Percentiles rank a stretch among this genome's conserved stretches.
Conservation (phyloP, 768 basidiomycete species). For the Terana coerulea region DNA sequence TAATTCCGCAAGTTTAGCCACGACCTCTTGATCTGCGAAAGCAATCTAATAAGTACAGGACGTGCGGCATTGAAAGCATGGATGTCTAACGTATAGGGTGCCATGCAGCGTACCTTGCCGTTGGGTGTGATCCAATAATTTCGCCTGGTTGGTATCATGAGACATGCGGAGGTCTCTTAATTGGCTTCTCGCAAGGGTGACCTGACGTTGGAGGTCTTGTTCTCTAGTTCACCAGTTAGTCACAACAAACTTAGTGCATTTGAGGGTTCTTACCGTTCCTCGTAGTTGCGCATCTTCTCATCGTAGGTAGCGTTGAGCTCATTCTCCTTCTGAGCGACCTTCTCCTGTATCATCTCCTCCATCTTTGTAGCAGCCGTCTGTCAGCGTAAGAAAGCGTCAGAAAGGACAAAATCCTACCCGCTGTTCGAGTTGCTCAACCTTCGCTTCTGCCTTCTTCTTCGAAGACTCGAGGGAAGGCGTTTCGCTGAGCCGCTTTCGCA, state of each 20-base stretch:
- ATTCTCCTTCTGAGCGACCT: constrained; percentile 89
- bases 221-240: constrained; percentile 52
- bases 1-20: constrained; percentile 85
- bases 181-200: constrained; percentile 83
- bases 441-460: constrained; percentile 72
- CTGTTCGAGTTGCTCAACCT: constrained; percentile 75
- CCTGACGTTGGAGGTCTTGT: constrained; percentile 89
- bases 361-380: constrained; percentile 50
- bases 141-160: constrained; percentile 91
- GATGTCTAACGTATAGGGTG: not conserved
- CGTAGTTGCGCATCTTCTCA: constrained; percentile 92
- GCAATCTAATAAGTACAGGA: not conserved
- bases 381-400: not conserved
- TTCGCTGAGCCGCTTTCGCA: constrained; percentile 70
- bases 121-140: constrained; percentile 85
- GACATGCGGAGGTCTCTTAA: constrained; percentile 86
- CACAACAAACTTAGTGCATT: not conserved
- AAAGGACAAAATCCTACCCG: constrained; percentile 50
- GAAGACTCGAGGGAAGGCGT: constrained; percentile 57
- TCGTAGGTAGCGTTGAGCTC: constrained; percentile 97
- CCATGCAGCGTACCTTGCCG: constrained; percentile 63
- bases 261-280: constrained; percentile 67
- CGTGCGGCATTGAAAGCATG: not conserved
- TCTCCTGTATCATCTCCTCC: constrained; percentile 90
- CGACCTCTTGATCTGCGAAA: constrained; percentile 78